phyloP scores from a whole-genome alignment of 1,139 yeast species.

The Pichia terricola region DNA sequence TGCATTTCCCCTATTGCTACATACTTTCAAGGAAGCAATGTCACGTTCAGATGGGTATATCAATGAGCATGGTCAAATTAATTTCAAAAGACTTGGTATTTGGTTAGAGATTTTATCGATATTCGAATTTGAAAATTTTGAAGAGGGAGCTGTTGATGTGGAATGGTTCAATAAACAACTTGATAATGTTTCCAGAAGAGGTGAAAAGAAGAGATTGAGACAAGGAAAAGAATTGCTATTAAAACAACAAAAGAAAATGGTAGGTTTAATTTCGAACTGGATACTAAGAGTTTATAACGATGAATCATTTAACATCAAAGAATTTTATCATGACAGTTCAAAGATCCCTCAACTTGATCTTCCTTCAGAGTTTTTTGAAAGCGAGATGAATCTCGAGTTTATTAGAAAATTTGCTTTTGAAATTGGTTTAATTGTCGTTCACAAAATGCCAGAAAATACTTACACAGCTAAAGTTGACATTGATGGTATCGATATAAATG shows the following conservation, averaged over 20 bases:
- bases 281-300: slow-evolving; percentile 36
- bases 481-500: slow-evolving; percentile 62
- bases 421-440: slow-evolving; percentile 55
- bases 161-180: slow-evolving; percentile 87
- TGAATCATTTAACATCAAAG: slow-evolving; percentile 19
- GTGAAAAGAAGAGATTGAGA: slow-evolving; percentile 57
- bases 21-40: slow-evolving; percentile 77
- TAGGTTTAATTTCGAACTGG: slow-evolving; percentile 62
- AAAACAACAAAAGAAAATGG: slow-evolving; percentile 61
- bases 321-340: slow-evolving; percentile 31
- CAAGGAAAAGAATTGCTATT: slow-evolving; percentile 59
- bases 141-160: slow-evolving; percentile 70
- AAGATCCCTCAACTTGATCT: slow-evolving; percentile 41
- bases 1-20: slow-evolving; percentile 83
- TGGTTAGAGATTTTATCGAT: slow-evolving; percentile 66
- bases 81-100: slow-evolving; percentile 56
- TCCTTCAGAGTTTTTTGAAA: slow-evolving; percentile 37
- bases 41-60: slow-evolving; percentile 74
- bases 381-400: slow-evolving; percentile 44
- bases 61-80: slow-evolving; percentile 73
- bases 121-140: slow-evolving; percentile 76
- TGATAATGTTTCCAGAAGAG: slow-evolving; percentile 67
- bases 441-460: slow-evolving; percentile 43
- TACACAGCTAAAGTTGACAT: slow-evolving; percentile 57
- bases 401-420: slow-evolving; percentile 55